Percentiles rank a stretch among this genome's conserved stretches.
These are phyloP conservation scores for Penicillium sp. DNA, from an alignment of 2,329 filamentous ascomycete species.

Conservation along the genomic window DNA sequence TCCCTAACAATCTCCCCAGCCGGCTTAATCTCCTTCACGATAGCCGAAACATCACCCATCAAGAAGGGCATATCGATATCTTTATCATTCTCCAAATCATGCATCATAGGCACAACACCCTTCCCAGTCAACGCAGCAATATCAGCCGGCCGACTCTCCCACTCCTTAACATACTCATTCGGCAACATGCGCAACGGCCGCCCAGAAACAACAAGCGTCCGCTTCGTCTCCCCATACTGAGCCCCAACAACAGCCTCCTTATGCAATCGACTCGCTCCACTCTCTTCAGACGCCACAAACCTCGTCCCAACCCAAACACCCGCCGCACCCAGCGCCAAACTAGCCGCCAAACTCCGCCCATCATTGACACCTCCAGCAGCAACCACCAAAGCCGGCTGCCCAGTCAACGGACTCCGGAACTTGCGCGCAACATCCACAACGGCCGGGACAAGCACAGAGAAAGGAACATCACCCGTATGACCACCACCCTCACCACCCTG, in stretches of 20 bases:
- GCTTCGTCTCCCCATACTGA: constrained; percentile 75
- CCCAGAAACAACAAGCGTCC: constrained; percentile 82
- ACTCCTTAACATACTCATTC: constrained; percentile 81
- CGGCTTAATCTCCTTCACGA: constrained; percentile 76
- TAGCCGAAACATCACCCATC: constrained; percentile 91
- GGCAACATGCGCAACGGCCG: constrained; percentile 78
- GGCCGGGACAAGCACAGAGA: constrained; percentile 82
- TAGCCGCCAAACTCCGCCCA: constrained; percentile 77
- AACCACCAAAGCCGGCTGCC: constrained; percentile 75
- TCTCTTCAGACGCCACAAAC: constrained; percentile 83
- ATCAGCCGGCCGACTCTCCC: constrained; percentile 76
- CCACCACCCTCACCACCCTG: constrained; percentile 94
- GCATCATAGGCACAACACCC: constrained; percentile 79
- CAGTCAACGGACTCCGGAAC: constrained; percentile 73
- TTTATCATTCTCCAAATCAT: constrained; percentile 80
- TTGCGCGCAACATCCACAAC: constrained; percentile 80
- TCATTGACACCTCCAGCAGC: constrained; percentile 88
- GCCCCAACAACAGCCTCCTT: constrained; percentile 84
- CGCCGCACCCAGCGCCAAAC: constrained; percentile 82
- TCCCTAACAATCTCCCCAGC: constrained; percentile 84
- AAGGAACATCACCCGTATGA: constrained; percentile 86
- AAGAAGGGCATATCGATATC: constrained; percentile 85
- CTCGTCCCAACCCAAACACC: constrained; percentile 95
- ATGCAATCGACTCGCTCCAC: constrained; percentile 78
- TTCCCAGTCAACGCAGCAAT: constrained; percentile 75